Conservation (phyloP, 176 grass and related monocot species). For the Tuctoria greenei region DNA sequence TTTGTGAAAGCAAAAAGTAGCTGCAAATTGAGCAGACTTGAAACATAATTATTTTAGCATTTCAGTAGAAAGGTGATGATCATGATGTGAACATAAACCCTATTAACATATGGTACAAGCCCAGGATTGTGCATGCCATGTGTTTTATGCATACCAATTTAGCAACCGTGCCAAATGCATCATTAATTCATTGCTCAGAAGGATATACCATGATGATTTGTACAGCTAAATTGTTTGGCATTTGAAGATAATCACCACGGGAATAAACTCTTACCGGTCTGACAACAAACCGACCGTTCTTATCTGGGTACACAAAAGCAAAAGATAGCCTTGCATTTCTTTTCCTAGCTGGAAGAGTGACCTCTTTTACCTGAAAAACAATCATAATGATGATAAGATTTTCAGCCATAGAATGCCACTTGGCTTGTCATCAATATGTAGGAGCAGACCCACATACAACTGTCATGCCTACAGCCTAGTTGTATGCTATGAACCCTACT, state of each 20-base stretch:
- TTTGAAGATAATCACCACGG: conserved; percentile 9
- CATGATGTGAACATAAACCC: no score
- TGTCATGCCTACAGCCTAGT: background rate
- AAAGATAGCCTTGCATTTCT: conserved; percentile 91
- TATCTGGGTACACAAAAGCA: conserved; percentile 90
- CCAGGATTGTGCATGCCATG: no score
- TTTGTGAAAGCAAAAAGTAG: no score
- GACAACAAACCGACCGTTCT: conserved; percentile 87
- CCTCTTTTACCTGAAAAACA: conserved; percentile 87
- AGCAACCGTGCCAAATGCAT: background rate
- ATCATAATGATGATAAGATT: conserved; percentile 16
- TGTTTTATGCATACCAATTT: no score
- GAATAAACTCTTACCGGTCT: conserved; percentile 54
- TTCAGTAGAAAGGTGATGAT: no score
- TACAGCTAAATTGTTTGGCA: background rate
- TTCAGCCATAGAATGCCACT: conserved; percentile 18
- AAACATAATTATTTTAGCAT: no score
- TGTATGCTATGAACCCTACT: background rate
- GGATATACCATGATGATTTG: background rate
- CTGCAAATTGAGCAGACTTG: background rate
- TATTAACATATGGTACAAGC: no score
- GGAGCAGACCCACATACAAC: background rate
- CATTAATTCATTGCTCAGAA: background rate
- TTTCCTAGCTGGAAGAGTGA: conserved; percentile 86
- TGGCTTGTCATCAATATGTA: background rate